Base-by-base conservation (phyloP, 2,329 filamentous ascomycete species). In the Sphaerulina vaccinii region DNA sequence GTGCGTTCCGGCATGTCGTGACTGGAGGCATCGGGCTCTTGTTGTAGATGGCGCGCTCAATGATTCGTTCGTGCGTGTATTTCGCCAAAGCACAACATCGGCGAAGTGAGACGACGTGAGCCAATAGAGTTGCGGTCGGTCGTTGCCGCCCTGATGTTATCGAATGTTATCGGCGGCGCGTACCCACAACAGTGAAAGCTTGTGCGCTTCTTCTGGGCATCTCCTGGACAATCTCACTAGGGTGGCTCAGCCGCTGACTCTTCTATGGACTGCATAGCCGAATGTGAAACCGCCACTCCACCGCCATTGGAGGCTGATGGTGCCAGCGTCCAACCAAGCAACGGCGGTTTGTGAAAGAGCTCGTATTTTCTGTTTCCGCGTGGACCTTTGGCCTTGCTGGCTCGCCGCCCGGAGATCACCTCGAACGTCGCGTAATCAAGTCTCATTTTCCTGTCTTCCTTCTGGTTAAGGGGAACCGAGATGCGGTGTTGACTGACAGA, bases 351-450 rank as follows among this genome's bases (percentile, higher is more conserved):
- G 21, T 15, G 22, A 15, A 2, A 19, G 35, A 35, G 35, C 45
- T 48, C 45, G 45, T 48, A 48, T 48, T 40, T 11, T 13, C 15
- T 24, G 8, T 40, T 33, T 18, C 36, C 45, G 18, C 11, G 45
- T 48, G 45, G 45, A 29, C n/a, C 45, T 39, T 33, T 40, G 45
- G 35, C 45, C 37, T 48, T 18, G 45, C 35, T 24, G 22, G 45
- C 35, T 33, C 35, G 24, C 24, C 11, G 35, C 19, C 36, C 45
- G 45, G 45, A 48, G 35, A 48, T 48, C 45, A 48, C 45, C 37
- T 39, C 37, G 5, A 13, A 21, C 37, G 37, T 21, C 37, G 19
- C 19, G 13, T 21, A 21, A 39, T 18, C 16, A 13, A 39, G 19
- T 13, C 10, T 21, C 11, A 39, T 21, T 21, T 39, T 18, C 37